A percentile compares a stretch with the other conserved stretches of the same genome.
Conservation (phyloP, 257 asterid genomes). For the Fraxinus anomala region DNA sequence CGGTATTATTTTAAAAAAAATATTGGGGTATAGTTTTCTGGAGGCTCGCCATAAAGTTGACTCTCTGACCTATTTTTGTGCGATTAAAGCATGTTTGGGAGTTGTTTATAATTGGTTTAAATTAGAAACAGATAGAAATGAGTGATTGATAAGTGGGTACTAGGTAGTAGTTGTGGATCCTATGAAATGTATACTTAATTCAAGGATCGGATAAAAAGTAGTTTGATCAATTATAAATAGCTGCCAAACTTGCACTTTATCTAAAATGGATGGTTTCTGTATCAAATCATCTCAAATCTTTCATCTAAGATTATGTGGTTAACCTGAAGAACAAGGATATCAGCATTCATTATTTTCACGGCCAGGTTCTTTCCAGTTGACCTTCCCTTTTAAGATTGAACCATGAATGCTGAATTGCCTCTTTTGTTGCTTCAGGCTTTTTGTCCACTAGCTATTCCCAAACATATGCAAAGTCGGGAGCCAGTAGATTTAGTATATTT, state of each 20-base stretch:
- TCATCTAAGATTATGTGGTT: neutral
- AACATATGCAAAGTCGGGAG: neutral
- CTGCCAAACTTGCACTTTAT: no score
- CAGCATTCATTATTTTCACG: neutral
- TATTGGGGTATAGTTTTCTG: neutral
- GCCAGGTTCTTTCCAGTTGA: neutral
- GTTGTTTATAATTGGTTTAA: no score
- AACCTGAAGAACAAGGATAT: neutral
- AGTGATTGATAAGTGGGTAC: no score
- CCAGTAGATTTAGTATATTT: slow-evolving; percentile 9
- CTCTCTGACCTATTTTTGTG: neutral
- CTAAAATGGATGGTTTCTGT: neutral
- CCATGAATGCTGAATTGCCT: neutral
- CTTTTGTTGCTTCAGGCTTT: neutral
- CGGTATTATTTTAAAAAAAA: slow-evolving; percentile 7
- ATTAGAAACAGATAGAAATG: no score
- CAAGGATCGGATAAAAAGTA: no score
- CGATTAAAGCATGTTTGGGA: neutral
- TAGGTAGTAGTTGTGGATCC: no score
- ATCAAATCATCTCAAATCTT: neutral
- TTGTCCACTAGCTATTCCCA: neutral
- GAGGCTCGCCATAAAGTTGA: neutral
- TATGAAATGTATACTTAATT: no score
- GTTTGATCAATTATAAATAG: no score
- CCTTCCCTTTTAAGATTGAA: neutral